Base-by-base conservation (phyloP, 1,139 yeast species). In the Pichia sp. region DNA sequence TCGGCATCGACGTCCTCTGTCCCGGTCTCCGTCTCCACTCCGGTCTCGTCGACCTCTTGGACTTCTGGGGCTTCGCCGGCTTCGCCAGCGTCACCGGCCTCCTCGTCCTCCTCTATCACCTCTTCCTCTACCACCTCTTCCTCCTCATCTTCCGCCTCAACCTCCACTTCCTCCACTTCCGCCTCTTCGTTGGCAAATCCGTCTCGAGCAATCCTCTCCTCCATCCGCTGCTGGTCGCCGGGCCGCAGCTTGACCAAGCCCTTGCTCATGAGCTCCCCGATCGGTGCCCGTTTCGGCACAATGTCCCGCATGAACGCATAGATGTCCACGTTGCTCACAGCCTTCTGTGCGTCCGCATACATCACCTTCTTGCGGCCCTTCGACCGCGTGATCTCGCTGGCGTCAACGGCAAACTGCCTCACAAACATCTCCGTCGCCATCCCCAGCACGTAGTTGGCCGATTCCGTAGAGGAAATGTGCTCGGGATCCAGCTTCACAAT, bases 401-500 rank as follows among this genome's bases (percentile, higher is more conserved):
- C 93, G 64, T 89, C 95, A 68, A 87, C 95, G 0, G 91, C 80
- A 54, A 92, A 75, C 63, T 87, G 82, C 69, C 87, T 89, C 16
- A 91, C 79, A 68, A 92, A 92, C 51, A 89, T 72, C 65, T 92
- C 97, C 0, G 97, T 86, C 6, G 97, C 96, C 49, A 88, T 80
- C 0, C 95, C 95, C 2, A 93, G 78, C 14, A 96, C 85, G 64
- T 85, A 87, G 14, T 87, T 89, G 0, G 96, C 95, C 42, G 85
- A 76, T 55, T 84, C 87, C 1, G 96, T 83, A 2, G 93, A 85
- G 2, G 89, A 80, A 6, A 79, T 72, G 63, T 87, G 87, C 46
- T 89, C 96, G 5, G 92, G 90, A 67, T 93, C 98, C 69, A 86
- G 80, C 65, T 88, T 90, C 66, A 93, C 84, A 54, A 92, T 87